phyloP scores from a whole-genome alignment of 1,284 basidiomycete genomes.

The Ceraceosorus bombacis region DNA sequence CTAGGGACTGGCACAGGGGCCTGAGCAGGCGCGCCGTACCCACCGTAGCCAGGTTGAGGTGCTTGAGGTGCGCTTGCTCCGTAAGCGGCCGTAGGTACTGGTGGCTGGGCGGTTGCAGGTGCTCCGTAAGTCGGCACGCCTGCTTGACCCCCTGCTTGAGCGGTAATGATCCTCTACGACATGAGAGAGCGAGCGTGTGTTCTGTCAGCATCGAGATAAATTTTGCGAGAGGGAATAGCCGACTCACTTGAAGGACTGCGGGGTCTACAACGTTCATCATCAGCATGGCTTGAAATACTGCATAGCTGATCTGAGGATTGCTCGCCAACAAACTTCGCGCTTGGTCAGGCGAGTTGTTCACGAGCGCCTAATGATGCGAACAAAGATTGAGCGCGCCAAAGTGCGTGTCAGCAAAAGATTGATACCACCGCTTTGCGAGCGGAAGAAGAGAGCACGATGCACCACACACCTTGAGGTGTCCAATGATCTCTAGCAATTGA shows the following conservation, averaged over 20 bases:
- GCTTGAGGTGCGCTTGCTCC: constrained; percentile 9
- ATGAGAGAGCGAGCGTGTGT: constrained; percentile 55
- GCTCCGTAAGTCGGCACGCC: constrained; percentile 6
- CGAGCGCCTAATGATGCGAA: constrained; percentile 61
- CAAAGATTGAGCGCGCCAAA: constrained; percentile 11
- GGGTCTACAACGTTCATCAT: constrained; percentile 91
- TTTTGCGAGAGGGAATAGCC: constrained; percentile 11
- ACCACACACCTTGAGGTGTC: constrained; percentile 85
- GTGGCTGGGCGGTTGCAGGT: constrained; percentile 9
- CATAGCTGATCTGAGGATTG: constrained; percentile 90
- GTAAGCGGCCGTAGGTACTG: constrained; percentile 12
- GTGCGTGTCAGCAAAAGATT: constrained; percentile 8
- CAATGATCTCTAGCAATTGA: constrained; percentile 88
- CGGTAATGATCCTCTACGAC: constrained; percentile 6
- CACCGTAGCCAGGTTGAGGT: constrained; percentile 1
- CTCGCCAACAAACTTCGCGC: constrained; percentile 69
- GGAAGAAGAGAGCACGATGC: background rate
- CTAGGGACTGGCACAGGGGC: constrained; percentile 2
- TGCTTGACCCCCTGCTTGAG: constrained; percentile 14
- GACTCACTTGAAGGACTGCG: constrained; percentile 63
- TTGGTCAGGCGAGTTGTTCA: constrained; percentile 82
- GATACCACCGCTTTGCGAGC: background rate
- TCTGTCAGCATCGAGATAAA: constrained; percentile 46
- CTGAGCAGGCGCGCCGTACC: constrained; percentile 5
- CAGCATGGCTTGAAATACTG: constrained; percentile 88